Evolutionary conservation across 2,329 filamentous ascomycete species (phyloP).

Genomic region (Diplodia mutila): DNA sequence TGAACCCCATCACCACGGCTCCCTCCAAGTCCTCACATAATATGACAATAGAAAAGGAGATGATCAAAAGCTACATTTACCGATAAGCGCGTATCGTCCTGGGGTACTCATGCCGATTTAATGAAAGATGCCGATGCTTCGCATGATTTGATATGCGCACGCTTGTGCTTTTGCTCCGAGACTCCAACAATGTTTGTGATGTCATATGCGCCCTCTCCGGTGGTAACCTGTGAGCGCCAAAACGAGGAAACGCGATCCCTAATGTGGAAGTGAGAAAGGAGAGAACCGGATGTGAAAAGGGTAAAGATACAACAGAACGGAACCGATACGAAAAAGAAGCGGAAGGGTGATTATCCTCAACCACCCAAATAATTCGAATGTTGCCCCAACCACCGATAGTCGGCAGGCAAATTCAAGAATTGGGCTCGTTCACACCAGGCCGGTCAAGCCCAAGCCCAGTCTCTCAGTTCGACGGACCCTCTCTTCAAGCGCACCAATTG

Average conservation of each 20-base stretch:
- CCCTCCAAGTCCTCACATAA: not conserved
- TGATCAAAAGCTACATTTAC: not conserved
- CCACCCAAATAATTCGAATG: not conserved
- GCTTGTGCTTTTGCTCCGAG: constrained; percentile 3
- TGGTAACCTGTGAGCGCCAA: not conserved
- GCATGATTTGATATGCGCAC: constrained; percentile 2
- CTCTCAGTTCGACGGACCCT: constrained; percentile 3
- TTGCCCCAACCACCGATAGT: not conserved
- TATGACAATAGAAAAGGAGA: not conserved
- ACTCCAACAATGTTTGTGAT: constrained; percentile 6
- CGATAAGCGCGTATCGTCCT: constrained; percentile 1
- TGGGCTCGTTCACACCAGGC: constrained; percentile 7
- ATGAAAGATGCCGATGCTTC: not conserved
- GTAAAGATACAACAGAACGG: not conserved
- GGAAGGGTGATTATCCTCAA: not conserved
- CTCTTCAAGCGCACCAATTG: constrained; percentile 9
- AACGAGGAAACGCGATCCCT: not conserved
- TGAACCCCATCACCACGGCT: not conserved
- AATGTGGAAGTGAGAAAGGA: not conserved
- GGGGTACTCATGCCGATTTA: not conserved
- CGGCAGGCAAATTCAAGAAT: not conserved
- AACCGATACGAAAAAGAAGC: constrained; percentile 3
- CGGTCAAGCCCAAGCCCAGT: constrained; percentile 7
- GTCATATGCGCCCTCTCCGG: not conserved
- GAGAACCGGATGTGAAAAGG: not conserved